Conservation (phyloP, 2,329 filamentous ascomycete species). For the Hypoxylon sp. region DNA sequence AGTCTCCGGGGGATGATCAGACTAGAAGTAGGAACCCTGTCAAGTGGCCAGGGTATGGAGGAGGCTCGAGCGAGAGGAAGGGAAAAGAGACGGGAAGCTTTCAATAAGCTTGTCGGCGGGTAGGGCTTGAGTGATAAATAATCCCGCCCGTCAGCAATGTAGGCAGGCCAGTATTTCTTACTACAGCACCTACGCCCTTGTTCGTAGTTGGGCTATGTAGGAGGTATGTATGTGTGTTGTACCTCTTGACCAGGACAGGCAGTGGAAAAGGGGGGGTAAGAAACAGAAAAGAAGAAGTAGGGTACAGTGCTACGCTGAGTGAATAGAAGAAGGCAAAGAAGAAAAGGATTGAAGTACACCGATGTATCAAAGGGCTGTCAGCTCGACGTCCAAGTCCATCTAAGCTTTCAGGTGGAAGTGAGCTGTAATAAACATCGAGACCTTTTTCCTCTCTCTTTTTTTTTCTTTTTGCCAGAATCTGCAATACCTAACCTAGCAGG, state of each 20-base stretch:
- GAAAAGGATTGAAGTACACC: slow-evolving; percentile 10
- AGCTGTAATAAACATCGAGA: background rate
- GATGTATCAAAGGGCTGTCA: slow-evolving; percentile 18
- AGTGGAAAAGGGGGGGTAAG: slow-evolving; percentile 36
- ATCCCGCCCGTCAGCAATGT: slow-evolving; percentile 41
- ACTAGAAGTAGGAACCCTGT: slow-evolving; percentile 40
- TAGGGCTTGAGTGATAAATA: slow-evolving; percentile 44
- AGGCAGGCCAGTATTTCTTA: slow-evolving; percentile 26
- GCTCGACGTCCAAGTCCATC: slow-evolving; percentile 3
- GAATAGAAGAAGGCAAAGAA: slow-evolving; percentile 14
- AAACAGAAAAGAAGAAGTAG: slow-evolving; percentile 30
- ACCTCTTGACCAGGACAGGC: slow-evolving; percentile 29
- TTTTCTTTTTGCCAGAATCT: background rate
- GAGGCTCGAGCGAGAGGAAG: slow-evolving; percentile 42
- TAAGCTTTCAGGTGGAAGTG: background rate
- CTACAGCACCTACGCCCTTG: slow-evolving; percentile 35
- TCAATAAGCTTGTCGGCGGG: slow-evolving; percentile 30
- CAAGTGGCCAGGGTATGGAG: slow-evolving; percentile 29
- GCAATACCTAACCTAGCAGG: background rate
- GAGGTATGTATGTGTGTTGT: slow-evolving; percentile 31
- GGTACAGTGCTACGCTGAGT: slow-evolving; percentile 21
- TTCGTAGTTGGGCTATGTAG: slow-evolving; percentile 27
- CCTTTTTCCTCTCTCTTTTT: background rate
- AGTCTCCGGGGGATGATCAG: slow-evolving; percentile 43
- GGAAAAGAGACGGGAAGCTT: slow-evolving; percentile 26